Base-by-base conservation (phyloP, 306 rosid species). In the Inga laurina region DNA sequence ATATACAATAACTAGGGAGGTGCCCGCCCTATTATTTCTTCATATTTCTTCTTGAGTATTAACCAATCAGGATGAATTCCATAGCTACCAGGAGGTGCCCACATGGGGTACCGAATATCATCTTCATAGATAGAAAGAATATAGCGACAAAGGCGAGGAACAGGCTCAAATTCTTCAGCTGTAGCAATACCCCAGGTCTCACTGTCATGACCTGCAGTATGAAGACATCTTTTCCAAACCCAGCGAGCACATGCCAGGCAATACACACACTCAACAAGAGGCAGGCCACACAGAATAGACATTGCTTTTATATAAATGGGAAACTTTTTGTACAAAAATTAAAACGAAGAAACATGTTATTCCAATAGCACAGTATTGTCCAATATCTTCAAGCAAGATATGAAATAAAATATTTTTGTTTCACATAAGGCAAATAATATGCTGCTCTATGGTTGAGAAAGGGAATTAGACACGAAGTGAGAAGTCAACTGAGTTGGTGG, bases 181-280 rank as follows among this genome's bases (percentile, higher is more conserved):
- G 88, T 82, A 39, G 97, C 90, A 83, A 90, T 54, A 35, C 98
- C 95, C 98, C 98, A 95, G 75, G 88, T 90, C 85, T 93, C 98
- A 86, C 98, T 95, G 85, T 93, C 98, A 86, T 95, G 97, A 52
- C 97, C 98, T 71, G 98, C 97, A 43, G 97, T 81, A 85, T 91
- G 97, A 88, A 95, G 97, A 81, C 98, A 95, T 51, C 97, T 85
- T 88, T 93, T 95, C 93, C 97, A 95, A 49, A 88, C 97, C 98
- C 98, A 95, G 27, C 98, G 97, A 52, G 95, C 88, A 77, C 98
- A 95, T 21, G 90, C 98, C 75, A 95, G 86, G 82, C 98, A 95
- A 54, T 92, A 95, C 54, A 93, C 98, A 83, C 97, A 95, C 90
- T 95, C 98, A n/a, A 95, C 86, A 75, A 95, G 88, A 46, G 98